phyloP scores from a whole-genome alignment of 148 eudicot species.

The Bassia scoparia region DNA sequence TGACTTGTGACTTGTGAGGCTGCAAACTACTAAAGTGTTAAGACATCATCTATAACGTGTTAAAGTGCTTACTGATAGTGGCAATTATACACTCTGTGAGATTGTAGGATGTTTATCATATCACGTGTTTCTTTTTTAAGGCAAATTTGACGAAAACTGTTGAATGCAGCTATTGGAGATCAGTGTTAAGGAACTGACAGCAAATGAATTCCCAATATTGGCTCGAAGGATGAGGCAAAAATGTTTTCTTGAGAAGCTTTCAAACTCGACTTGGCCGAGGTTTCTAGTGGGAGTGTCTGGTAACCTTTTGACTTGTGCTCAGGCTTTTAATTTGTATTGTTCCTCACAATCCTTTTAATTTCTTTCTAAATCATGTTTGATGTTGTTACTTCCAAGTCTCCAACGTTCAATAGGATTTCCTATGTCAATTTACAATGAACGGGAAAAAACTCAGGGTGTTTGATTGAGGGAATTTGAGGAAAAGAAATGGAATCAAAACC shows the following conservation, averaged over 20 bases:
- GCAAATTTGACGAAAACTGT: neutral
- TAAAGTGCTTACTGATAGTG: neutral
- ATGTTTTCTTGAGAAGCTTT: constrained; percentile 52
- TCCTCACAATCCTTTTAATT: neutral
- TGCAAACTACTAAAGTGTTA: too few species aligned
- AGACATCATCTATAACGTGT: neutral
- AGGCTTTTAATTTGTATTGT: constrained; percentile 1
- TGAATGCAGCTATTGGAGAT: constrained; percentile 52
- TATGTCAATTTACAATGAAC: neutral
- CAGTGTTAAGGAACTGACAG: constrained; percentile 43
- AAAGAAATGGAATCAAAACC: too few species aligned
- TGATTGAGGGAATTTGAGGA: too few species aligned
- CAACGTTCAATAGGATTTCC: neutral
- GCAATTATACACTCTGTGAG: neutral
- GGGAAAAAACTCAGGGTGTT: too few species aligned
- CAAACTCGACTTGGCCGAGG: constrained; percentile 72
- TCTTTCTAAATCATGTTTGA: constrained; percentile 3
- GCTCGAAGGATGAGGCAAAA: constrained; percentile 43
- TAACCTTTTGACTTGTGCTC: constrained; percentile 32
- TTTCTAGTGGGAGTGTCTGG: constrained; percentile 86
- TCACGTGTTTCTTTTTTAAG: neutral
- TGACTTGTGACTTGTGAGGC: too few species aligned
- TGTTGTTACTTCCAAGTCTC: neutral
- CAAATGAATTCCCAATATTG: constrained; percentile 42
- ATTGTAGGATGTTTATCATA: neutral